These are phyloP conservation scores for Gnomoniopsis sp. DNA, from an alignment of 2,329 filamentous ascomycete genomes.

Conservation along the genomic window DNA sequence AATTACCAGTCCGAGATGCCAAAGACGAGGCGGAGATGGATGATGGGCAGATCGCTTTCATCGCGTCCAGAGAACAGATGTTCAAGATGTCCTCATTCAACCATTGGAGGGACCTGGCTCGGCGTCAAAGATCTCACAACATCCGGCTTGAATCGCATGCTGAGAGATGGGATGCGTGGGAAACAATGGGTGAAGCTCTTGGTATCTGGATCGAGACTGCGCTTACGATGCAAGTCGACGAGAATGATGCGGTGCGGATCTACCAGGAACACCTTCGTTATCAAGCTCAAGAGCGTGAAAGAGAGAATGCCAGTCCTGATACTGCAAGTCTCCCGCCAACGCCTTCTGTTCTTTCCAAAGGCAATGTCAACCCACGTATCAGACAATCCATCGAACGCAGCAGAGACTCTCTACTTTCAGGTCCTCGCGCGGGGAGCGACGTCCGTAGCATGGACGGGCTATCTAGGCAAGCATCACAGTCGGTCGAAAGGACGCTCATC, in stretches of 20 bases:
- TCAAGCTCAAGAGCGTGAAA: conserved; percentile 6
- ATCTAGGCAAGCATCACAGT: conserved; percentile 8
- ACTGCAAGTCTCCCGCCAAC: background rate
- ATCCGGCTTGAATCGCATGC: conserved; percentile 15
- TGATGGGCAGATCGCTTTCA: conserved; percentile 12
- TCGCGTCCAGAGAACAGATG: conserved; percentile 16
- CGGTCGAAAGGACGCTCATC: conserved; percentile 14
- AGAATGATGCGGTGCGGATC: conserved; percentile 15
- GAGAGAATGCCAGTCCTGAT: background rate
- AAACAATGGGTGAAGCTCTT: conserved; percentile 16
- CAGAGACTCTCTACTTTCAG: background rate
- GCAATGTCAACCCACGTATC: conserved; percentile 13
- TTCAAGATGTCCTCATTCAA: conserved; percentile 18
- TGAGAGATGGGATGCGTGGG: conserved; percentile 16
- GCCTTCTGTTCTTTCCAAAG: background rate
- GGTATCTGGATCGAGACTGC: conserved; percentile 42
- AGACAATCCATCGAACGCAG: conserved; percentile 16
- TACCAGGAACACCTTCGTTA: conserved; percentile 17
- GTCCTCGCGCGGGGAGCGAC: background rate
- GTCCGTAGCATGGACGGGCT: background rate
- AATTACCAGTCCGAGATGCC: conserved; percentile 11
- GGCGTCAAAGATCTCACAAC: conserved; percentile 5
- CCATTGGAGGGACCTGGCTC: conserved; percentile 12
- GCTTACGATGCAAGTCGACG: conserved; percentile 17
- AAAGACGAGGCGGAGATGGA: conserved; percentile 9